These are phyloP conservation scores for slime mould (Dictyostelium discoideum) DNA, from an alignment of 78 protist species.

Conservation along the genomic window dicty_2.7 NC_007090.3:4365001-4365500, in stretches of 20 bases:
- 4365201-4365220: not conserved
- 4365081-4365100: not conserved
- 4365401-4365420: not conserved
- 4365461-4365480: not conserved
- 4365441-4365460: not conserved
- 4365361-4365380: not conserved
- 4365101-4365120: not conserved
- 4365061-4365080: not conserved
- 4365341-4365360: not conserved
- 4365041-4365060: not conserved
- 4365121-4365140: not conserved
- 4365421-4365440: not conserved
- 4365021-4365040: not conserved
- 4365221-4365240: not conserved
- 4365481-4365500: not conserved
- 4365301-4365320: not conserved
- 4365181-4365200: not conserved
- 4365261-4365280: not conserved
- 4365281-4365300: not conserved
- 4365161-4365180: not conserved
- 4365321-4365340: not conserved
- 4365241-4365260: not conserved
- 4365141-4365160: not conserved
- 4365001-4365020: not conserved
- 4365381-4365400: not conserved